phyloP scores from a whole-genome alignment of 306 rosid species.

The Vigna angularis region DNA sequence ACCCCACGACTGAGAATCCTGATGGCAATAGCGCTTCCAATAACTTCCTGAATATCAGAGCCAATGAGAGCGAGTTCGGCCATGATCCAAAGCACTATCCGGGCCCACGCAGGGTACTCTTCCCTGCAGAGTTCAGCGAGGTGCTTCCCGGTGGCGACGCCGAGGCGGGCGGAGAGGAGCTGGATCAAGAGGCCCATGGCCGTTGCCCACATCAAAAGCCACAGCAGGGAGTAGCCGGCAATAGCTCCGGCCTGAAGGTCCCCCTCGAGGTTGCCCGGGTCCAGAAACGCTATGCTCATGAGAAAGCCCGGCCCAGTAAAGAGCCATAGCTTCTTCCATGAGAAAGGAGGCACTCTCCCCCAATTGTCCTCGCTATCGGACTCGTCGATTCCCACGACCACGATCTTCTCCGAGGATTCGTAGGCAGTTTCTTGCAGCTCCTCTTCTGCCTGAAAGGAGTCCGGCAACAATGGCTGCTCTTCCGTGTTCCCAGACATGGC shows the following conservation, averaged over 20 bases:
- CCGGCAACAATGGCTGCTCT: conserved; percentile 56
- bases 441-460: conserved; percentile 10
- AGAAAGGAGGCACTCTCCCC: conserved; percentile 67
- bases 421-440: conserved; percentile 68
- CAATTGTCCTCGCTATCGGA: conserved; percentile 6
- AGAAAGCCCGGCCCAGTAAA: conserved; percentile 96
- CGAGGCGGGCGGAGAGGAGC: conserved; percentile 88
- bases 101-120: conserved; percentile 93
- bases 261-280: conserved; percentile 95
- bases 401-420: conserved; percentile 69
- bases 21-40: conserved; percentile 95
- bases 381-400: conserved; percentile 65
- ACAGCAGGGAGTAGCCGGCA: conserved; percentile 90
- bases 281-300: conserved; percentile 93
- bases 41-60: conserved; percentile 95
- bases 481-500: conserved; percentile 37
- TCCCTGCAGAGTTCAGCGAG: conserved; percentile 92
- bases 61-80: conserved; percentile 95
- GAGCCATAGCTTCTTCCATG: conserved; percentile 96
- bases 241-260: conserved; percentile 95
- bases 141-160: conserved; percentile 95
- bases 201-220: conserved; percentile 97
- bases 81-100: conserved; percentile 85
- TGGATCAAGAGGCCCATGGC: conserved; percentile 90
- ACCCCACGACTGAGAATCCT: conserved; percentile 80